Conservation (phyloP, 1,284 basidiomycete species). For the Mycosarcoma maydis region DNA sequence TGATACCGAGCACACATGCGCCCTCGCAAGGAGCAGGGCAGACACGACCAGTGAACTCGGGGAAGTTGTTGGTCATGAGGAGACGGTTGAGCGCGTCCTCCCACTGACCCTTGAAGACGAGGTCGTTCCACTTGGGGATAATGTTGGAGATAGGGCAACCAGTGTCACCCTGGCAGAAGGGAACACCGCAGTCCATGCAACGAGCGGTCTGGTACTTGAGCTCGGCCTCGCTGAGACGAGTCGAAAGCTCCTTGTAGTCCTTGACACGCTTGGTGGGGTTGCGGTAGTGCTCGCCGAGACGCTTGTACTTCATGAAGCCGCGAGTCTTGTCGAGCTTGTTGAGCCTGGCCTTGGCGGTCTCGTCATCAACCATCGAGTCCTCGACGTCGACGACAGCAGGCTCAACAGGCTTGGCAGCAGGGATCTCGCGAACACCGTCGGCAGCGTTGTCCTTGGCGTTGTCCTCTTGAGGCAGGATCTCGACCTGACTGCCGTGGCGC, state of each 20-base stretch:
- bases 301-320: slow-evolving; percentile 66
- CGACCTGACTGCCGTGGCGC: slow-evolving; percentile 61
- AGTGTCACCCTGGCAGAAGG: slow-evolving; percentile 65
- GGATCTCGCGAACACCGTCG: slow-evolving; percentile 36
- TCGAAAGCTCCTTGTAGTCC: slow-evolving; percentile 64
- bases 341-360: slow-evolving; percentile 57
- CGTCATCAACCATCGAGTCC: slow-evolving; percentile 65
- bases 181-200: slow-evolving; percentile 67
- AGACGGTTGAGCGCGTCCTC: slow-evolving; percentile 62
- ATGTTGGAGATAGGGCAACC: slow-evolving; percentile 66
- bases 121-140: slow-evolving; percentile 66
- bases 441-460: slow-evolving; percentile 40
- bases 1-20: slow-evolving; percentile 64
- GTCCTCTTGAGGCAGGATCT: slow-evolving; percentile 49
- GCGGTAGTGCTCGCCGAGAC: slow-evolving; percentile 64
- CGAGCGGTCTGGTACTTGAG: slow-evolving; percentile 65
- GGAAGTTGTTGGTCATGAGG: slow-evolving; percentile 66
- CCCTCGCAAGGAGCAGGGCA: slow-evolving; percentile 66
- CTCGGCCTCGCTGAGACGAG: slow-evolving; percentile 61
- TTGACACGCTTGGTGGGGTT: slow-evolving; percentile 58
- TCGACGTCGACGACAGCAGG: slow-evolving; percentile 61
- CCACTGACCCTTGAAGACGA: slow-evolving; percentile 66
- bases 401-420: slow-evolving; percentile 55
- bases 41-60: slow-evolving; percentile 64
- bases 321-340: slow-evolving; percentile 64